phyloP scores from a whole-genome alignment of 2,329 filamentous ascomycete species.

The Cladobotryum mycophilum region DNA sequence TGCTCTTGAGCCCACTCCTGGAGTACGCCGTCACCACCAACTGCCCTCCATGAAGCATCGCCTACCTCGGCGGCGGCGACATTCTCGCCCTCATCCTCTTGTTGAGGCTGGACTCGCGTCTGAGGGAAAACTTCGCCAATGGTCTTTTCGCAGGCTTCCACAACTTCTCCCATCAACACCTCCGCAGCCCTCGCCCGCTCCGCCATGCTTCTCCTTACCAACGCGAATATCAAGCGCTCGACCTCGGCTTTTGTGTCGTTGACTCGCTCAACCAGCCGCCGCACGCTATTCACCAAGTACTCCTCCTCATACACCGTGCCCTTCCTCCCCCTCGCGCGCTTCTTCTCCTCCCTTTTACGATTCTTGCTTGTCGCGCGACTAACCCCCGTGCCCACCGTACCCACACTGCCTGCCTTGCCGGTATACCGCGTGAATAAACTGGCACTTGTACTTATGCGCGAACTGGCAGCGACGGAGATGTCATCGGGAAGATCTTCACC shows the following conservation, averaged over 20 bases:
- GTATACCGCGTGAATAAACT: slow-evolving; percentile 92
- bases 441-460: slow-evolving; percentile 73
- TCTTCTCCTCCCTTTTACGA: slow-evolving; percentile 83
- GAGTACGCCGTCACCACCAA: slow-evolving; percentile 47
- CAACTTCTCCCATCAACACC: slow-evolving; percentile 64
- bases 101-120: slow-evolving; percentile 15
- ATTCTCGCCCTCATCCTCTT: slow-evolving; percentile 7
- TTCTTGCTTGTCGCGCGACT: slow-evolving; percentile 83
- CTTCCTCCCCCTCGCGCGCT: slow-evolving; percentile 89
- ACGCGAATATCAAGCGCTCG: slow-evolving; percentile 64
- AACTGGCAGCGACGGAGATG: slow-evolving; percentile 77
- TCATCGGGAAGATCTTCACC: slow-evolving; percentile 80
- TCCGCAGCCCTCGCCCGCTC: slow-evolving; percentile 79
- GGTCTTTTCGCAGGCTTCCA: slow-evolving; percentile 60
- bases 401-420: slow-evolving; percentile 55
- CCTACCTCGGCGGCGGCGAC: slow-evolving; percentile 10
- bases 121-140: slow-evolving; percentile 61
- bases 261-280: slow-evolving; percentile 74
- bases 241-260: slow-evolving; percentile 68
- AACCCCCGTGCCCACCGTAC: slow-evolving; percentile 66
- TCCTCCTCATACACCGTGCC: slow-evolving; percentile 97
- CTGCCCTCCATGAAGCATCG: slow-evolving; percentile 27
- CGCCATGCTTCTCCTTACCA: slow-evolving; percentile 76
- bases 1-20: slow-evolving; percentile 43
- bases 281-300: slow-evolving; percentile 85